A percentile compares a stretch with the other conserved stretches of the same genome.
These are phyloP conservation scores for Dinochytrium kinnereticum DNA, from an alignment of 371 early-diverging fungal genomes.

Conservation along the genomic window DNA sequence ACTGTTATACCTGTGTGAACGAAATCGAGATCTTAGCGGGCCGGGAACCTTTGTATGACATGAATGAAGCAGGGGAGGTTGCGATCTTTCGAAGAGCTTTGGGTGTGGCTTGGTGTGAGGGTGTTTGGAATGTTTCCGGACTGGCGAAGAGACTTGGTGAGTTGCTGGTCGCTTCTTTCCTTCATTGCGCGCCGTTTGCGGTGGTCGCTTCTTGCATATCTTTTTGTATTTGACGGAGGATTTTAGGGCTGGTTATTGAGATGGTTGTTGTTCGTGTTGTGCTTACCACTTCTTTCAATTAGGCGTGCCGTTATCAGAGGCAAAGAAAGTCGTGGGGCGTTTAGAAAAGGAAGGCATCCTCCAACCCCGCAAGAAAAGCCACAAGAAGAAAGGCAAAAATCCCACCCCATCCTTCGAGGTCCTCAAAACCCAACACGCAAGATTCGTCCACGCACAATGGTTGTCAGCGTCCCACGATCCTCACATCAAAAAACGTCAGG, in stretches of 20 bases:
- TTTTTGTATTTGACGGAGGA: no score
- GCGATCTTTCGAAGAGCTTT: conserved; percentile 43
- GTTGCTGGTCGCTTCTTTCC: no score
- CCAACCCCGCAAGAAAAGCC: neutral
- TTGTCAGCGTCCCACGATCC: neutral
- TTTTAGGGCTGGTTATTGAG: no score
- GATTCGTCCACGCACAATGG: neutral
- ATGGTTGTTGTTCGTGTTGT: neutral
- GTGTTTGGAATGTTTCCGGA: conserved; percentile 20
- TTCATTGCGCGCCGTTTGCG: no score
- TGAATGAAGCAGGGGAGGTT: conserved; percentile 32
- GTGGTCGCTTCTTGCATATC: no score
- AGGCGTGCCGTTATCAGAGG: conserved; percentile 32
- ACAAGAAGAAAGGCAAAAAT: neutral
- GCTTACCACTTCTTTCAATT: neutral
- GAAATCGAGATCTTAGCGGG: neutral
- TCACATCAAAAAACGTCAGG: neutral
- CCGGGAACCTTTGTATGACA: conserved; percentile 27
- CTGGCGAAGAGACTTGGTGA: conserved; percentile 37
- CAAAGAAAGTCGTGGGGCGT: conserved; percentile 23
- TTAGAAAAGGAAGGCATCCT: conserved; percentile 34
- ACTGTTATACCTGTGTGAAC: conserved; percentile 43
- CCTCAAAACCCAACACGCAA: neutral
- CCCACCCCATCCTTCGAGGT: neutral
- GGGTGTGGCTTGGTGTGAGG: conserved; percentile 30